These are phyloP conservation scores for Hymenotorrendiella dingleyae DNA, from an alignment of 2,329 filamentous ascomycete genomes.

Conservation along the genomic window DNA sequence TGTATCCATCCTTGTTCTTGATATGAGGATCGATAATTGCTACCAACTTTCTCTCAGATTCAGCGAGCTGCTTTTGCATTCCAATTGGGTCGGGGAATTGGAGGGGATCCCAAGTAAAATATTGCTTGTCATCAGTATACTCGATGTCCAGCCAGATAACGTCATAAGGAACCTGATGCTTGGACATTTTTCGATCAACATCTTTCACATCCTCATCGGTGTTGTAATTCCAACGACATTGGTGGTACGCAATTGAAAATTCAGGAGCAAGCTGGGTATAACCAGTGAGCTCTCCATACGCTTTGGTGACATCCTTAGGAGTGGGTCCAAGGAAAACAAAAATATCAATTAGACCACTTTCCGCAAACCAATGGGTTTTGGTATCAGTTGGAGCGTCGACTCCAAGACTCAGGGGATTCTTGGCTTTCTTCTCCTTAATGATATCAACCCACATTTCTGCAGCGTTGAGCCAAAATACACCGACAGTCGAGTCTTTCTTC, in stretches of 20 bases:
- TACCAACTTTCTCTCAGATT: conserved; percentile 82
- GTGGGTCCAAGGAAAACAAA: conserved; percentile 92
- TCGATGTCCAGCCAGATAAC: conserved; percentile 99
- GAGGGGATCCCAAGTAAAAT: conserved; percentile 93
- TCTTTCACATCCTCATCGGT: conserved; percentile 96
- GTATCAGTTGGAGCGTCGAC: conserved; percentile 65
- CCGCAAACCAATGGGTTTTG: conserved; percentile 94
- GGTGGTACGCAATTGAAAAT: conserved; percentile 89
- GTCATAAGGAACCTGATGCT: conserved; percentile 91
- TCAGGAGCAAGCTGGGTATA: conserved; percentile 87
- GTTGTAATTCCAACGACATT: conserved; percentile 98
- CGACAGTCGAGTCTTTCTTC: conserved; percentile 85
- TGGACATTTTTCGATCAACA: conserved; percentile 94
- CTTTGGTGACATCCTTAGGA: conserved; percentile 72
- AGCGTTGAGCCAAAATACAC: conserved; percentile 94
- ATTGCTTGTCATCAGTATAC: conserved; percentile 94
- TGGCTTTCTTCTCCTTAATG: conserved; percentile 66
- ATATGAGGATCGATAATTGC: conserved; percentile 96
- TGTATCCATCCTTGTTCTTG: conserved; percentile 80
- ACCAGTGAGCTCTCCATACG: conserved; percentile 85
- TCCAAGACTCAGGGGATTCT: conserved; percentile 73
- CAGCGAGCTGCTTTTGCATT: conserved; percentile 84
- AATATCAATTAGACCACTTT: conserved; percentile 81
- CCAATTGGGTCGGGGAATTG: conserved; percentile 79
- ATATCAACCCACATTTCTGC: conserved; percentile 98